Evolutionary conservation across 306 rosid genomes (phyloP).

Genomic region (Trifolium dubium): DNA sequence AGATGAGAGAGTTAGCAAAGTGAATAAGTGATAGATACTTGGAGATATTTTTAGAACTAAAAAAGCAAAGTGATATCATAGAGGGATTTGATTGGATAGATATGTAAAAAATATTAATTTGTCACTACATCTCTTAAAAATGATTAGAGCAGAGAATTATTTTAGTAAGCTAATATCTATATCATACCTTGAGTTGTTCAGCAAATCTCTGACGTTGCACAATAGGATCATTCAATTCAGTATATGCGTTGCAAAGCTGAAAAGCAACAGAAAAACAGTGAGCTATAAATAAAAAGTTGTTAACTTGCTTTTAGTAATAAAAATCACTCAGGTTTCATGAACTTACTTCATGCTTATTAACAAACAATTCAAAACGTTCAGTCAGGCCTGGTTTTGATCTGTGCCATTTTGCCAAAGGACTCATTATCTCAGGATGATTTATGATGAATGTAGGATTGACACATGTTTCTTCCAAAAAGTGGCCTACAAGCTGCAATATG

Average conservation of each 20-base stretch:
- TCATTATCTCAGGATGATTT: constrained; percentile 93
- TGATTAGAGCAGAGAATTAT: no score
- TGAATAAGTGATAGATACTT: no score
- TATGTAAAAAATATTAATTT: no score
- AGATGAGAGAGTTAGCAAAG: no score
- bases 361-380: constrained; percentile 86
- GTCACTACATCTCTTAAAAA: no score
- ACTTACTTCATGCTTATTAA: constrained; percentile 82
- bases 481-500: constrained; percentile 86
- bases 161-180: no score
- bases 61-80: no score
- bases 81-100: no score
- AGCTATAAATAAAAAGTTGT: no score
- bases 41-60: no score
- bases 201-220: constrained; percentile 89
- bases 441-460: constrained; percentile 84
- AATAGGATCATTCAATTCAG: constrained; percentile 92
- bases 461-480: constrained; percentile 86
- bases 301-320: neutral
- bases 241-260: constrained; percentile 90
- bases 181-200: constrained; percentile 83
- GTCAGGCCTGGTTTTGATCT: constrained; percentile 79
- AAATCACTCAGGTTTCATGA: neutral
- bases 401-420: constrained; percentile 97
- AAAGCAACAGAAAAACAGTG: constrained; percentile 25